These are phyloP conservation scores for Cytospora piceicola DNA, from an alignment of 2,329 filamentous ascomycete genomes.

Conservation along the genomic window DNA sequence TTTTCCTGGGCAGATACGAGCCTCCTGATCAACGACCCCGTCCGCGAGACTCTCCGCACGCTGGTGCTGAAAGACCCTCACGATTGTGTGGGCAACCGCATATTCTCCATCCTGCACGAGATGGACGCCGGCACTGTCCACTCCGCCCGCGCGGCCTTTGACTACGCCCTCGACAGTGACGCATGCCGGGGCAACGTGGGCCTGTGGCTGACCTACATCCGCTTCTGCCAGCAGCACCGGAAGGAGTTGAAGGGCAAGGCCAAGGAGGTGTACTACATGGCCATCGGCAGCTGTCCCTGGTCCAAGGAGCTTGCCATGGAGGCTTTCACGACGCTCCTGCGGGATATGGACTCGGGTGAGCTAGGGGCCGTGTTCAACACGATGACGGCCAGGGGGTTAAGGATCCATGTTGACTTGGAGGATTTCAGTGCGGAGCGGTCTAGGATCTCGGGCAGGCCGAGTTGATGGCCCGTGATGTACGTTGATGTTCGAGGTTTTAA, in stretches of 20 bases:
- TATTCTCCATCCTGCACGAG: slow-evolving; percentile 59
- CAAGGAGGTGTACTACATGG: slow-evolving; percentile 54
- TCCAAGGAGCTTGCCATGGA: slow-evolving; percentile 56
- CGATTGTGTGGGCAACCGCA: slow-evolving; percentile 49
- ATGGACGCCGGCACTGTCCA: slow-evolving; percentile 52
- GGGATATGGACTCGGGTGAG: slow-evolving; percentile 52
- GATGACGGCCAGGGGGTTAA: slow-evolving; percentile 53
- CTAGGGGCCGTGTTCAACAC: slow-evolving; percentile 53
- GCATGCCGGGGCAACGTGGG: slow-evolving; percentile 45
- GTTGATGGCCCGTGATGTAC: not conserved
- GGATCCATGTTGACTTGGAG: slow-evolving; percentile 57
- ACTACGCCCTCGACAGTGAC: slow-evolving; percentile 51
- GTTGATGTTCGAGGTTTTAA: not conserved
- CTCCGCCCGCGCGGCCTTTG: slow-evolving; percentile 55
- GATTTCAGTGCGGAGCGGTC: slow-evolving; percentile 48
- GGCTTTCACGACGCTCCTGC: slow-evolving; percentile 51
- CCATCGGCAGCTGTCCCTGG: slow-evolving; percentile 53
- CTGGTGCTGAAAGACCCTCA: slow-evolving; percentile 48
- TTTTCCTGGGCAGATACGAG: slow-evolving; percentile 75
- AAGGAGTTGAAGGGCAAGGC: slow-evolving; percentile 46
- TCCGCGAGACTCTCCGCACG: slow-evolving; percentile 66
- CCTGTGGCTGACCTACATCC: slow-evolving; percentile 57
- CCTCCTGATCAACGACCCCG: slow-evolving; percentile 74
- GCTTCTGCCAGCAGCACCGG: slow-evolving; percentile 47
- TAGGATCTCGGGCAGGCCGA: slow-evolving; percentile 18